These are phyloP conservation scores for Suhomyces choctaworum DNA, from an alignment of 1,139 yeast species.

Conservation along the genomic window DNA sequence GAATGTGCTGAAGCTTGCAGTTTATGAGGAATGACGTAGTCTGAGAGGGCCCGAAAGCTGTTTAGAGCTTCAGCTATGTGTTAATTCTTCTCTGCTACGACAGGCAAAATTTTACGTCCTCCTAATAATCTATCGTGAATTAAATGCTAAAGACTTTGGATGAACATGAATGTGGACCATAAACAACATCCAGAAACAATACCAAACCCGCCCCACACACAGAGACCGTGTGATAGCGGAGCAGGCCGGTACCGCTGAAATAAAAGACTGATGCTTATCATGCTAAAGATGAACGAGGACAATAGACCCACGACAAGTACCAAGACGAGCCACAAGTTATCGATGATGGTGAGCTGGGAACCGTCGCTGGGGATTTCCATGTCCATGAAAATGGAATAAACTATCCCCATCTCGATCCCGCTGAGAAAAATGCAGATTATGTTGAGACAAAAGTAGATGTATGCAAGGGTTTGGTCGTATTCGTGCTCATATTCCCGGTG, in stretches of 20 bases:
- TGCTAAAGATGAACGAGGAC: constrained; percentile 35
- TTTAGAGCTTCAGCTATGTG: too few relatives aligned
- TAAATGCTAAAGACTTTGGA: constrained; percentile 9
- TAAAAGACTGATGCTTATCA: constrained; percentile 34
- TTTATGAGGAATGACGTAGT: too few relatives aligned
- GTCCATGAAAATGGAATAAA: constrained; percentile 33
- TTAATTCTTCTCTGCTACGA: too few relatives aligned
- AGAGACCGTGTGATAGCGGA: constrained; percentile 28
- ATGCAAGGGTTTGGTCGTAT: constrained; percentile 39
- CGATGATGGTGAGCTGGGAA: constrained; percentile 24
- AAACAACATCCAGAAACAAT: constrained; percentile 29
- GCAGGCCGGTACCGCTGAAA: constrained; percentile 30
- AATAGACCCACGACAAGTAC: constrained; percentile 36
- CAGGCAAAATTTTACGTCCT: too few relatives aligned
- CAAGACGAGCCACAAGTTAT: constrained; percentile 38
- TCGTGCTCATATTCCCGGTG: constrained; percentile 32
- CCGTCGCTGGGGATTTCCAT: constrained; percentile 20
- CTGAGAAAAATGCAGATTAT: constrained; percentile 39
- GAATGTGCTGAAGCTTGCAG: too few relatives aligned
- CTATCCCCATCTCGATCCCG: constrained; percentile 48
- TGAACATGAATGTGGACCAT: constrained; percentile 21
- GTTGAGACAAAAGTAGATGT: constrained; percentile 39
- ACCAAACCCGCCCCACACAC: constrained; percentile 33
- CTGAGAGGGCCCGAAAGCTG: too few relatives aligned
- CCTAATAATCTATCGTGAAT: too few relatives aligned